Evolutionary conservation across 305 asterid species (phyloP).

Genomic region (Nicotiana rustica): DNA sequence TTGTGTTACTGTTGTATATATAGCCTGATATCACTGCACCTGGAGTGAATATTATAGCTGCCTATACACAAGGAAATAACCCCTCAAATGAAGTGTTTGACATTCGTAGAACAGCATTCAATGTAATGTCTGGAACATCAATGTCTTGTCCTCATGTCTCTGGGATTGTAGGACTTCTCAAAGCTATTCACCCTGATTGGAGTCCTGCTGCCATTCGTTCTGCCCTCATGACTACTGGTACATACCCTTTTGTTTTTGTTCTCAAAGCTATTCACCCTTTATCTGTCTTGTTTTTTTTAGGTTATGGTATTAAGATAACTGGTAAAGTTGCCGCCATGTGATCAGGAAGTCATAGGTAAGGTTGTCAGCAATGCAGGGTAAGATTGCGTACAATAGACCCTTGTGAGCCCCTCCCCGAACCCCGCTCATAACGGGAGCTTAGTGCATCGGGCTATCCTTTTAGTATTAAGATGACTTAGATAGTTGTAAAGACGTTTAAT

Average conservation of each 20-base stretch:
- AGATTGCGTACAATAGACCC: no score
- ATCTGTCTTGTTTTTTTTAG: no score
- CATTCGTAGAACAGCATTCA: constrained; percentile 29
- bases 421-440: no score
- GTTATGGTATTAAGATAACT: no score
- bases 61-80: constrained; percentile 34
- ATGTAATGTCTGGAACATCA: constrained; percentile 44
- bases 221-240: constrained; percentile 50
- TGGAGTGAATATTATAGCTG: constrained; percentile 47
- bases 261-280: no score
- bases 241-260: not conserved
- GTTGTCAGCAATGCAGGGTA: no score
- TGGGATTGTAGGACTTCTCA: constrained; percentile 45
- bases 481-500: no score
- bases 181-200: constrained; percentile 45
- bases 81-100: constrained; percentile 29
- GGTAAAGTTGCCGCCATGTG: no score
- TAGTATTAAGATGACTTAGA: no score
- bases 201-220: constrained; percentile 50
- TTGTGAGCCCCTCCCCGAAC: no score
- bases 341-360: no score
- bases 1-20: not conserved
- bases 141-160: constrained; percentile 54
- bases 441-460: no score
- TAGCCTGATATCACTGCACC: constrained; percentile 58